Evolutionary conservation across 306 rosid species (phyloP).

Genomic region (Bauhinia variegata): DNA sequence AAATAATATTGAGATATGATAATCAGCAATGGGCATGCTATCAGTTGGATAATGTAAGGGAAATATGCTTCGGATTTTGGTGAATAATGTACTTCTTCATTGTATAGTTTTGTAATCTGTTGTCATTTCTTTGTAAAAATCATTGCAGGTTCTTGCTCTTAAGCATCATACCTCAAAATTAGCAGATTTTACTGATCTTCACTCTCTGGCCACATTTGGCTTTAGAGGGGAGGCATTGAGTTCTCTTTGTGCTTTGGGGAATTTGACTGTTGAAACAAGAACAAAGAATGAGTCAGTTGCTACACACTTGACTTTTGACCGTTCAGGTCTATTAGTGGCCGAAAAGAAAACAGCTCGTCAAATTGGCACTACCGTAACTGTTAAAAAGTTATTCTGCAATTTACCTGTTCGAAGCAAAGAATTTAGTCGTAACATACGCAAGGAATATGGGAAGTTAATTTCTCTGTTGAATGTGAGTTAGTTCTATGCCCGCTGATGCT

Average conservation of each 20-base stretch:
- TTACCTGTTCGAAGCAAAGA: constrained; percentile 89
- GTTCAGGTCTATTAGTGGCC: constrained; percentile 64
- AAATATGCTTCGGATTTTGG: neutral
- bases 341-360: constrained; percentile 88
- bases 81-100: neutral
- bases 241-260: constrained; percentile 78
- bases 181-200: constrained; percentile 82
- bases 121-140: neutral
- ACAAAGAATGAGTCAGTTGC: constrained; percentile 73
- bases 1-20: constrained; percentile 9
- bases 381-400: constrained; percentile 74
- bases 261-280: constrained; percentile 78
- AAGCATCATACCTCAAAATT: constrained; percentile 91
- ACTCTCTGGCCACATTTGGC: constrained; percentile 84
- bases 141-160: constrained; percentile 67
- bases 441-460: constrained; percentile 89
- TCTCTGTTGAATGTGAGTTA: constrained; percentile 82
- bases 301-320: constrained; percentile 75
- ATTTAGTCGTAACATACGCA: constrained; percentile 82
- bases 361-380: constrained; percentile 86
- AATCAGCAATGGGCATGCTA: neutral
- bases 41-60: neutral
- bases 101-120: neutral
- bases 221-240: constrained; percentile 98
- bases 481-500: constrained; percentile 2